Evolutionary conservation across 129 eudicot species (phyloP).

Genomic region (Daucus carota): DNA sequence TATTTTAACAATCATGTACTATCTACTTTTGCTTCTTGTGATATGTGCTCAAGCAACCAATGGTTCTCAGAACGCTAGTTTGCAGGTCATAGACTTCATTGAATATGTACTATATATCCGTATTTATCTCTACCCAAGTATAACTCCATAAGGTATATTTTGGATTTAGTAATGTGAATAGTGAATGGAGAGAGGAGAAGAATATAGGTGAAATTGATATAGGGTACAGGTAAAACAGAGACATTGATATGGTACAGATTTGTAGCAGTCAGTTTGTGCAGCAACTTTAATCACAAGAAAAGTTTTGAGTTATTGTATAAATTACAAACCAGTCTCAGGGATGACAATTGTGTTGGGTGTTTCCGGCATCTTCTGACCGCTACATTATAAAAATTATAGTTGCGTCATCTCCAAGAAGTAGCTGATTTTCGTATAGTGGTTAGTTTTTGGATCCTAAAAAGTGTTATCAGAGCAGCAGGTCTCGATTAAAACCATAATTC

Average conservation of each 20-base stretch:
- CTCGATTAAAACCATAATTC: background rate
- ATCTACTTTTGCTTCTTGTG: background rate
- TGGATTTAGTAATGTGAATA: background rate
- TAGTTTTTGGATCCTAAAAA: no score
- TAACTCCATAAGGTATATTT: background rate
- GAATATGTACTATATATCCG: background rate
- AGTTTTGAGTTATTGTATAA: background rate
- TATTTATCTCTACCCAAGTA: background rate
- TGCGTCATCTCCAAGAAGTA: no score
- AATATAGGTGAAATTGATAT: background rate
- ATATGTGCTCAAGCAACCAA: background rate
- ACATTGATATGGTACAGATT: slow-evolving; percentile 8
- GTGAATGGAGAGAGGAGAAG: background rate
- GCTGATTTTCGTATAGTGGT: no score
- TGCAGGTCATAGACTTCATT: background rate
- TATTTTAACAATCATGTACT: background rate
- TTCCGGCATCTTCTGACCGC: no score
- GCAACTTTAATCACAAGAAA: slow-evolving; percentile 22
- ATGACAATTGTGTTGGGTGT: slow-evolving; percentile 18
- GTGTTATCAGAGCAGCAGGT: no score
- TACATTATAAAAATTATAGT: no score
- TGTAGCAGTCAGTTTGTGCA: slow-evolving; percentile 9
- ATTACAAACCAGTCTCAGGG: slow-evolving; percentile 13
- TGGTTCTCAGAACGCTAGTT: background rate
- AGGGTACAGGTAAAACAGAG: slow-evolving; percentile 16